Base-by-base conservation (phyloP, 805 yeast species). In the Debaryomyces tyrocola region DNA sequence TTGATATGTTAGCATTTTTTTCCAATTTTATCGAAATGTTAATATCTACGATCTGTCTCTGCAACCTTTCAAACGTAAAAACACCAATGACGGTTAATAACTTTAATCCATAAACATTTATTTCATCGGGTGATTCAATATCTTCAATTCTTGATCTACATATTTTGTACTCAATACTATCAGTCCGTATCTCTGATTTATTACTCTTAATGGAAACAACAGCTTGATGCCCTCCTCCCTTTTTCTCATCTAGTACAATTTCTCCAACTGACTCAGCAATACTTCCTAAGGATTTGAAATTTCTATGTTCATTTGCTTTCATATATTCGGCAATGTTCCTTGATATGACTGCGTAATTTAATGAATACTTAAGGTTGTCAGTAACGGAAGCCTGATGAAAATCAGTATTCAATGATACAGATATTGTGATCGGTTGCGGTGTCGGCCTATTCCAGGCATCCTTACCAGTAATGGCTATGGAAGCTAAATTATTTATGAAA, bases 21-120 rank as follows among this genome's bases (percentile, higher is more conserved):
- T 56, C 49, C 33, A 63, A 52, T 33, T 60, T 52, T 17, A 74
- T 51, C 2, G 58, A 58, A 53, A 82, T 64, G 43, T 76, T 77
- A 21, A 90, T 64, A 54, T 86, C 86, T 6, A 94, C 88, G 39
- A 83, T 83, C 67, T 94, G 99, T 54, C 79, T 83, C 57, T 85
- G 84, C 18, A 84, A 64, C 48, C 99, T 74, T 63, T 94, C 99
- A 67, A 90, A 88, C 1, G 90, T 85, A 69, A 90, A 92, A 6
- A 94, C 94, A 4, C 99, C 99, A 54, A 94, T 87, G n/a, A 91
- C 73, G 0, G 96, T 85, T 41, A 84, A 73, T 14, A 89, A 65
- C 41, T 75, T 73, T 33, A 91, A 64, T 4, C 78, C 76, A 4
- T 73, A 68, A 34, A 89, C 79, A 8, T 56, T 58, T 18, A 70